These are phyloP conservation scores for Nitzschia sp. DNA, from an alignment of 108 stramenopile genomes.

Conservation along the genomic window DNA sequence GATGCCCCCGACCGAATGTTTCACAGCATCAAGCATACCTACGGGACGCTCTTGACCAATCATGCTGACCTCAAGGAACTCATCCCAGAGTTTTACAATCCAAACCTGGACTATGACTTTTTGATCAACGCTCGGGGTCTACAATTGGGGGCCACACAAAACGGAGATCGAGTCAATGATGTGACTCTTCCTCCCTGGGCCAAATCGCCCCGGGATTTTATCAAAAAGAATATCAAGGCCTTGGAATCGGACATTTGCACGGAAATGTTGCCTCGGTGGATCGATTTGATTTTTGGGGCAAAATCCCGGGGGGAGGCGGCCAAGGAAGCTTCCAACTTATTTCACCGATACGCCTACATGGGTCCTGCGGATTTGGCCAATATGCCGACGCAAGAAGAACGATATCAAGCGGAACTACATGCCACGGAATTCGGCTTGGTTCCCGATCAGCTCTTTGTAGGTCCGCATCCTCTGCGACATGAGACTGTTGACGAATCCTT, in stretches of 20 bases:
- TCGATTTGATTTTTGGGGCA: constrained; percentile 97
- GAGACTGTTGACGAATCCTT: constrained; percentile 46
- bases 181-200: constrained; percentile 93
- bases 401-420: constrained; percentile 83
- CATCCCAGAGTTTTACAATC: constrained; percentile 93
- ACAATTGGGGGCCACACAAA: constrained; percentile 92
- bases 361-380: constrained; percentile 67
- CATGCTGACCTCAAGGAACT: constrained; percentile 98
- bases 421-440: constrained; percentile 86
- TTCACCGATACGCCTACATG: constrained; percentile 91
- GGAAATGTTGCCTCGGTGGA: constrained; percentile 89
- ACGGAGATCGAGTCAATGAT: constrained; percentile 85
- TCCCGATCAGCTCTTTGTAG: constrained; percentile 73
- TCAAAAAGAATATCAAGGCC: constrained; percentile 85
- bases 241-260: constrained; percentile 93
- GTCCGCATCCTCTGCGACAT: constrained; percentile 58
- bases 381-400: constrained; percentile 68
- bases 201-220: constrained; percentile 85
- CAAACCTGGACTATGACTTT: constrained; percentile 84
- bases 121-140: constrained; percentile 89
- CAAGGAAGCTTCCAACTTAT: constrained; percentile 79
- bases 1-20: constrained; percentile 98
- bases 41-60: constrained; percentile 81
- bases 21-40: constrained; percentile 74
- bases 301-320: constrained; percentile 90